Percentiles rank a stretch among this genome's conserved stretches.
Evolutionary conservation across 1,139 yeast species (phyloP).

Genomic region (Diutina ranongensis): DNA sequence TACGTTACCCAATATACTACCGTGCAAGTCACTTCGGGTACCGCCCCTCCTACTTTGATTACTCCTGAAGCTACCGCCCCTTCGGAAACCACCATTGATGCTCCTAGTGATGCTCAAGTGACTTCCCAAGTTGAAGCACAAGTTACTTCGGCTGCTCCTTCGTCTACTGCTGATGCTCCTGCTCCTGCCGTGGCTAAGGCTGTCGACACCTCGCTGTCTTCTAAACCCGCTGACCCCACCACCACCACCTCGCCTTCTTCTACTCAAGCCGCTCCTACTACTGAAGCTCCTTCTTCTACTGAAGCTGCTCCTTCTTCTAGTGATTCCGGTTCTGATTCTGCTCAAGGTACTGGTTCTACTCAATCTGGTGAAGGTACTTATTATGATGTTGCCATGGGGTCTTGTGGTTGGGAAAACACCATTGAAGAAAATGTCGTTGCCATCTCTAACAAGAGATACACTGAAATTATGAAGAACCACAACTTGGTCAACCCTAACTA

Average conservation of each 20-base stretch:
- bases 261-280: not conserved
- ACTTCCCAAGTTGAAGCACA: slow-evolving; percentile 12
- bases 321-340: slow-evolving; percentile 13
- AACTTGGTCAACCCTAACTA: slow-evolving; percentile 37
- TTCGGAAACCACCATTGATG: not conserved
- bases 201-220: too few relatives aligned
- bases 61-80: slow-evolving; percentile 2
- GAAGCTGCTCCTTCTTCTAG: slow-evolving; percentile 8
- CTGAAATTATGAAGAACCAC: not conserved
- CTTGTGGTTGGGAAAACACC: slow-evolving; percentile 41
- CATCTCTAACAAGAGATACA: slow-evolving; percentile 10
- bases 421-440: slow-evolving; percentile 41
- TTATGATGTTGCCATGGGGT: slow-evolving; percentile 48
- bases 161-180: not conserved
- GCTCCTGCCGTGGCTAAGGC: not conserved
- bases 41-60: slow-evolving; percentile 9
- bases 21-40: slow-evolving; percentile 9
- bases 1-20: slow-evolving; percentile 13
- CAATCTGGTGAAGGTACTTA: slow-evolving; percentile 72
- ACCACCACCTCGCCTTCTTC: not conserved
- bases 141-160: slow-evolving; percentile 13
- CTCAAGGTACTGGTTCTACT: slow-evolving; percentile 44
- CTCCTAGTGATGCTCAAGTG: slow-evolving; percentile 7
- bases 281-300: not conserved
- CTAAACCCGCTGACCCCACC: not conserved